Evolutionary conservation across 108 stramenopile species (phyloP), one percentile per base, ranked within the genome.

Genomic region (Pseudonitzschia delicatissima): DNA sequence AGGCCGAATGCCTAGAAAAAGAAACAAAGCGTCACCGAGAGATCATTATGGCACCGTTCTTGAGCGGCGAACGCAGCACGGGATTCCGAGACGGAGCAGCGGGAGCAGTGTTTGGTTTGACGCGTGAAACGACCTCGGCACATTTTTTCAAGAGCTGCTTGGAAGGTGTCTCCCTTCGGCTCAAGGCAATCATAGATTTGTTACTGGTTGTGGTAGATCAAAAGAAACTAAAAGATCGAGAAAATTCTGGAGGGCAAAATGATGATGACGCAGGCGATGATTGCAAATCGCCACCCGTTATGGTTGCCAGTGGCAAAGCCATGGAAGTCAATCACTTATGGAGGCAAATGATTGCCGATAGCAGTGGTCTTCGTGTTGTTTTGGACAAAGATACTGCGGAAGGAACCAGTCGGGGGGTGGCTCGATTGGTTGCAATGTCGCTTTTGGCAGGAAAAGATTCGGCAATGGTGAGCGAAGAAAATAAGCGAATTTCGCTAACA

Each of bases 311-410:
- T 65, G 92, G 92, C 13, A 83, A 85, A 48, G 88, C 88, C 9
- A 40, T 93, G 60, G 91, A 93, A 67, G 61, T 62, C 25, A 93
- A 90, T 72, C 45, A 73, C 8, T 62, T 82, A 2, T 93, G 92
- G 92, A 62, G 92, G 27, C 85, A 85, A 72, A 87, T 90, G 88
- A 40, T 93, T 39, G 76, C 87, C 31, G 87, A 93, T 77, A 72
- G 82, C 57, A 72, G 72, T 50, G 82, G 76, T 17, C 52, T 82
- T 44, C 32, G 53, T 34, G 81, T 92, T 13, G 61, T 86, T 3
- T 62, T 92, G 6, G 91, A 89, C 57, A 60, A 45, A 29, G 86
- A 82, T n/a, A 74, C 81, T 8, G 42, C 49, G 6, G 91, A 92
- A 53, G 88, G 82, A 20, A 92, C 86, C 2, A 85, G 84, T 45